Evolutionary conservation across 371 early-diverging fungal genomes (phyloP), one percentile per base, ranked within the genome.

Genomic region (Haplosporangium sp.): DNA sequence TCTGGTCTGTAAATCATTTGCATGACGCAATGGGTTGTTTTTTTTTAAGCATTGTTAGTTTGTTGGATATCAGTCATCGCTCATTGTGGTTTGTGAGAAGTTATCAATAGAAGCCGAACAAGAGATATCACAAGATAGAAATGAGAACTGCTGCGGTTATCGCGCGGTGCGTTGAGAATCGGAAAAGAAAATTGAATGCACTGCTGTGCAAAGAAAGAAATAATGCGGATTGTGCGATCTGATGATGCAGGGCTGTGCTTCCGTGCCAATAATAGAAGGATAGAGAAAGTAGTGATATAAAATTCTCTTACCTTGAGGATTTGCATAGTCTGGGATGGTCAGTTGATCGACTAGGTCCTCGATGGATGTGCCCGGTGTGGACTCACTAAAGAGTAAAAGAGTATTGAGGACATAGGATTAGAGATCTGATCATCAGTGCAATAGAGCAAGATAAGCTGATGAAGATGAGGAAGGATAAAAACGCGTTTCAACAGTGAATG

Each of bases 291-390:
- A 5, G 14, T 48, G 21, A 21, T 11, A 41, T 8, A 36, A 29
- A 5, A 2, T 14, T 16, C 6, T 11, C 41, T 48, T 69, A 77
- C 77, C 77, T 51, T 63, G 55, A 14, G 60, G 50, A 48, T 61
- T 67, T 46, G 47, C 55, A 51, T 67, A 55, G 38, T 77, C 77
- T 10, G 71, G 71, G 5, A 62, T 46, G 42, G 55, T 70, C 38
- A 77, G 64, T 50, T 77, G 77, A 56, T 77, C 64, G 42, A 77
- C 67, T 12, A 77, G 60, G 21, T 71, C 77, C 5, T 77, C 77
- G 38, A 77, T 38, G 7, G 56, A 53, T 8, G 67, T 71, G 9
- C 72, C 77, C 21, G 75, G 56, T 11, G 61, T 56, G 12, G 57
- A 74, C 41, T 74, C 74, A 60, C 68, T 67, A 50, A 14, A 48